Evolutionary conservation across 306 rosid genomes (phyloP).

Genomic region (Sicyos baderoa): DNA sequence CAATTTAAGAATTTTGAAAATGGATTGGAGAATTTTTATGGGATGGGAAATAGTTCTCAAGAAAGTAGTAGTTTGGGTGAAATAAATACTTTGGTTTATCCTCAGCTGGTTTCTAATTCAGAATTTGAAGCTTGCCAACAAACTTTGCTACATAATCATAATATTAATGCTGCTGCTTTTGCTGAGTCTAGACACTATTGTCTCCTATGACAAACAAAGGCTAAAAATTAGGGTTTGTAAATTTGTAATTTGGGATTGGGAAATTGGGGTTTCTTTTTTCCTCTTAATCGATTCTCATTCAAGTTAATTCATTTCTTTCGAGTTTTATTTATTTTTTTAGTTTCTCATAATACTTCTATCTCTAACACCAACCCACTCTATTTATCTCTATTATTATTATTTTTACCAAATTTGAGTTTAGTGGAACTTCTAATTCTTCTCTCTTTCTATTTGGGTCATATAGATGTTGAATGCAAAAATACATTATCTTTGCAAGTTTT

Average conservation of each 20-base stretch:
- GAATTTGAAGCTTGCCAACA: conserved; percentile 31
- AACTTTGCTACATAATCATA: conserved; percentile 18
- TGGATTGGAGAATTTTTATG: conserved; percentile 39
- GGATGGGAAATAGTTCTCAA: conserved; percentile 31
- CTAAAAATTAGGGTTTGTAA: conserved; percentile 26
- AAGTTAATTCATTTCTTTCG: conserved; percentile 24
- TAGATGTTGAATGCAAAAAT: neutral
- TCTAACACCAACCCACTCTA: neutral
- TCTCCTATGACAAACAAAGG: conserved; percentile 28
- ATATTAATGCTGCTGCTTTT: conserved; percentile 25
- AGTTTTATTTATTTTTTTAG: neutral
- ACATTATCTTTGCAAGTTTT: neutral
- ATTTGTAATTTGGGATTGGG: conserved; percentile 12
- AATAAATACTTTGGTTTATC: conserved; percentile 46
- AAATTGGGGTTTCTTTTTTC: neutral
- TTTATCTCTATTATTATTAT: neutral
- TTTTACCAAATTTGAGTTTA: no score
- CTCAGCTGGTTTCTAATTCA: conserved; percentile 40
- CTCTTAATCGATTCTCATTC: conserved; percentile 30
- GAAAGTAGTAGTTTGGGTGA: conserved; percentile 73
- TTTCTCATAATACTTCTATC: neutral
- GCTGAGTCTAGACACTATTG: conserved; percentile 32
- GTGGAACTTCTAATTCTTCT: neutral
- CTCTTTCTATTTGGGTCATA: neutral
- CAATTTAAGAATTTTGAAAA: conserved; percentile 24